A percentile compares a stretch with the other conserved stretches of the same genome.
These are phyloP conservation scores for Otatea glauca DNA, from an alignment of 176 grass and related monocot species.

Conservation along the genomic window DNA sequence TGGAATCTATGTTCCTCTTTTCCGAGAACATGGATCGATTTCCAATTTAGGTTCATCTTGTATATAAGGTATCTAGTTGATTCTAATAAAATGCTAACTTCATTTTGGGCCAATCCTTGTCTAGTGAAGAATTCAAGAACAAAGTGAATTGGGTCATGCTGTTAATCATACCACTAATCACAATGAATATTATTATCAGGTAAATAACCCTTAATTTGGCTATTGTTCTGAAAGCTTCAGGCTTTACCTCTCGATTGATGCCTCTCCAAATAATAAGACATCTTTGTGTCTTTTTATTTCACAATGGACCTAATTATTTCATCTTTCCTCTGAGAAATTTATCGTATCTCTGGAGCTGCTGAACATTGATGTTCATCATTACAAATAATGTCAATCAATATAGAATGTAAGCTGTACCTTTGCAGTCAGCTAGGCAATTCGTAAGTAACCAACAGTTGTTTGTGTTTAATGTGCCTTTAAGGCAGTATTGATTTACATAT, in stretches of 20 bases:
- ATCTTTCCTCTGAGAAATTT: conserved; percentile 12
- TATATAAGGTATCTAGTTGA: background rate
- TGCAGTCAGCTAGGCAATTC: background rate
- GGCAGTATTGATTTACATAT: background rate
- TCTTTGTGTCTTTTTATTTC: background rate
- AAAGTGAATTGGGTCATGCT: background rate
- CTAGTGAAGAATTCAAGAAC: background rate
- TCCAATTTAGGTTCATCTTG: background rate
- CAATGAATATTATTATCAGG: background rate
- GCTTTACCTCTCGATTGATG: background rate
- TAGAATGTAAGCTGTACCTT: background rate
- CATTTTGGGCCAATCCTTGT: background rate
- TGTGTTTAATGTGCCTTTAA: background rate
- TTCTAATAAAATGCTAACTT: background rate
- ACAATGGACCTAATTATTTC: background rate
- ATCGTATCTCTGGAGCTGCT: background rate
- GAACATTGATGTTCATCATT: conserved; percentile 1
- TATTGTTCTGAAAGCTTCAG: background rate
- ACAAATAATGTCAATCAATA: background rate
- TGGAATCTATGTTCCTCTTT: background rate
- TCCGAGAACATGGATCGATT: background rate
- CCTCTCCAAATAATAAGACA: background rate
- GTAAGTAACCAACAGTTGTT: background rate
- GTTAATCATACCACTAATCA: background rate
- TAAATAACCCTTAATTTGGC: background rate